Base-by-base conservation (phyloP, 1,139 yeast genomes). In the Yarrowia galli region DNA sequence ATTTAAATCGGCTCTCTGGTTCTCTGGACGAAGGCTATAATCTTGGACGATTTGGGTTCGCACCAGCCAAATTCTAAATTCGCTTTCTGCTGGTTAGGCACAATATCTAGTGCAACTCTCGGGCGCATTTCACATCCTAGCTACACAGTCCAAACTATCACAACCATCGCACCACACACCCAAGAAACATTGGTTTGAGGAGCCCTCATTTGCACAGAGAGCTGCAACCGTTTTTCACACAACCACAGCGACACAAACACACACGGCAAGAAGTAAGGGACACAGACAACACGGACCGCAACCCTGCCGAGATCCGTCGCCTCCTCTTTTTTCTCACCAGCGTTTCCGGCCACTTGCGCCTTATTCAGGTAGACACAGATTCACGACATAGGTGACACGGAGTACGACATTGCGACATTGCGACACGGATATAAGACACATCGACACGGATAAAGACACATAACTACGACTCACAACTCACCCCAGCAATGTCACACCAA, bases 51-150 rank as follows among this genome's bases (percentile, higher is more conserved):
- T 51, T 53, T 32, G 45, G 60, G 42, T 53, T 53, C 22, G n/a
- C 42, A 16, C 60, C 60, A 53, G 45, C 60, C 60, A 53, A 53
- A 53, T n/a, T 23, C 60, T 53, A 49, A 43, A 36, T 53, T 35
- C 45, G 45, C 28, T 36, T 53, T 53, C 60, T 53, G 60, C 60
- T 53, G 45, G 43, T 36, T 10, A 28, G 32, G 32, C 32, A 28
- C 32, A 28, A 10, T 6, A 5, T 7, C 3, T 3, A 22, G 58
- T 36, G 43, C 60, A 22, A 36, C 60, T 53, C 60, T 53, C 45
- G 16, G 58, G 22, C 58, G 28, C 58, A 35, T 51, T 35, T 35
- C 58, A 51, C 56, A 35, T 43, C 56, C 43, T 36, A n/a, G n/a
- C n/a, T n/a, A n/a, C n/a, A 3, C 32, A 28, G 8, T 28, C 32